Evolutionary conservation across 139 green algal species (phyloP), one percentile per base, ranked within the genome.

Genomic region (Haematococcus lacustris): DNA sequence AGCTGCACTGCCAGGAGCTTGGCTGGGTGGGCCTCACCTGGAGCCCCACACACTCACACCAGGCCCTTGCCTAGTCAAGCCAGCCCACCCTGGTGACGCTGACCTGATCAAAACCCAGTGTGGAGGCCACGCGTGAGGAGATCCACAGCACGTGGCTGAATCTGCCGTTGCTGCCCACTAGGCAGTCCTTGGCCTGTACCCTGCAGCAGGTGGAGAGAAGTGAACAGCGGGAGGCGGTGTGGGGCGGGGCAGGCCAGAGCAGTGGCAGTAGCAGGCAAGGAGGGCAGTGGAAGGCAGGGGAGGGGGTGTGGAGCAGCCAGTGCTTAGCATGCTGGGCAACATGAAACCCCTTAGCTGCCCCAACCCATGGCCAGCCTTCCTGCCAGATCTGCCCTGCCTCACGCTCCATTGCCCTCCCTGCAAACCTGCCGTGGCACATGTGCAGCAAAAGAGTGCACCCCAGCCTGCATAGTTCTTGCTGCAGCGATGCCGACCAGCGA

Each of bases 91-190:
- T 17, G 9, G 17, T 9, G 4, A 21, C 53, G 33, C 53, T 2
- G 34, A 57, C 34, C 60, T 71, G 32, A 50, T 81, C 74, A 74
- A 82, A 89, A 3, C 84, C 84, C 38, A 89, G 47, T 1, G 84
- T 89, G 57, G 78, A 84, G 7, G 84, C 84, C 13, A 78, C 83
- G 26, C 84, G 73, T 34, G 65, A 79, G 71, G 66, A 80, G 63
- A 89, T 70, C 84, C 80, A 86, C 33, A 89, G 80, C 9, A 80
- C 80, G 59, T 86, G 71, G 0, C 76, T 39, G 47, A 89, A 86
- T 21, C 53, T 66, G 34, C 9, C 43, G 62, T 6, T 30, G 17
- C 59, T 30, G 59, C 47, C 47, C 13, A 13, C 47, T 57, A n/a
- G n/a, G 47, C 13, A 57, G 13, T 13, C 47, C 13, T 57, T 57